Evolutionary conservation across 2,329 filamentous ascomycete genomes (phyloP).

Genomic region (Calonectria pseudoreteaudii): DNA sequence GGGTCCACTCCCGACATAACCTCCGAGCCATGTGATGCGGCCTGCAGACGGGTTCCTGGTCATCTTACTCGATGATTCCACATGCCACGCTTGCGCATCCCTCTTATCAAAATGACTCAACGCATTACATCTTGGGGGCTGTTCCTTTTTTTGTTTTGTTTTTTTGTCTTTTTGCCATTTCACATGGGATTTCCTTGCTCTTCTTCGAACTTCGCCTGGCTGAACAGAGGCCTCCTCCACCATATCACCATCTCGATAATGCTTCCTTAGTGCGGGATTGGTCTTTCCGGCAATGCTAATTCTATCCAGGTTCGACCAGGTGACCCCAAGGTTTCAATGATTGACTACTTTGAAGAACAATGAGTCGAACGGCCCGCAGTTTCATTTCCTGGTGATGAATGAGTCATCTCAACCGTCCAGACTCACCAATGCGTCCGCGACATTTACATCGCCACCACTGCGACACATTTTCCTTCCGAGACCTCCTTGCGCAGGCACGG

Average conservation of each 20-base stretch:
- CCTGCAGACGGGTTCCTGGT: slow-evolving; percentile 33
- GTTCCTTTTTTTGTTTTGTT: background rate
- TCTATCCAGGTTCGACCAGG: background rate
- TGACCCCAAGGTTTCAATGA: slow-evolving; percentile 11
- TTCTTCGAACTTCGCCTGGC: slow-evolving; percentile 5
- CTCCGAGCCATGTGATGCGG: slow-evolving; percentile 37
- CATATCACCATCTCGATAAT: background rate
- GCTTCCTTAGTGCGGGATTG: slow-evolving; percentile 8
- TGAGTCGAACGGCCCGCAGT: background rate
- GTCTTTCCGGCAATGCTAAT: background rate
- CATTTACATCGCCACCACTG: slow-evolving; percentile 18
- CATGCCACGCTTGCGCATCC: background rate
- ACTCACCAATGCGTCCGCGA: slow-evolving; percentile 9
- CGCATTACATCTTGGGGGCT: background rate
- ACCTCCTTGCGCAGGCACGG: slow-evolving; percentile 3
- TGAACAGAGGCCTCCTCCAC: slow-evolving; percentile 15
- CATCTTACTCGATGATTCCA: slow-evolving; percentile 27
- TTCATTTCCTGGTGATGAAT: slow-evolving; percentile 14
- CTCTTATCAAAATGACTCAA: slow-evolving; percentile 16
- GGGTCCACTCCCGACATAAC: slow-evolving; percentile 39
- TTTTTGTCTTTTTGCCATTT: background rate
- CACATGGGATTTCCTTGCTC: background rate
- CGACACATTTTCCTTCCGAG: background rate
- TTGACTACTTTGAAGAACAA: background rate
- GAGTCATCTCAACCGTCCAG: slow-evolving; percentile 17